phyloP scores from a whole-genome alignment of 345 rosid species.

The Clausena lansium region DNA sequence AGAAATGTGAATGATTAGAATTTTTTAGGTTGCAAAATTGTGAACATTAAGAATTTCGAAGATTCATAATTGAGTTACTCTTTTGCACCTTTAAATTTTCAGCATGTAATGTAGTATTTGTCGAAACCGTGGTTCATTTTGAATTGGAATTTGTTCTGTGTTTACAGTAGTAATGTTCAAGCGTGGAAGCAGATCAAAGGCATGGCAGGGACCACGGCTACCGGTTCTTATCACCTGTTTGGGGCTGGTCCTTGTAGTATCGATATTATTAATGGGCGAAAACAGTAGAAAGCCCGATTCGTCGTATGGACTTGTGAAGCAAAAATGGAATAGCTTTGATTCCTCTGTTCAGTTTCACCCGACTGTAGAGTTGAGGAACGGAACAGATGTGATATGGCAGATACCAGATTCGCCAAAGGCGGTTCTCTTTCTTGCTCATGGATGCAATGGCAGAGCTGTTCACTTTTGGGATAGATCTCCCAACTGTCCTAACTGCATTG shows the following conservation, averaged over 20 bases:
- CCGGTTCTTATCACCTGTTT: constrained; percentile 28
- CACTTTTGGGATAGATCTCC: constrained; percentile 86
- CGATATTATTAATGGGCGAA: constrained; percentile 26
- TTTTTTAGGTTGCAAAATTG: not conserved
- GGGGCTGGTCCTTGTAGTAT: constrained; percentile 31
- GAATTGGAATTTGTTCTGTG: not conserved
- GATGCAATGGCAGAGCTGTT: constrained; percentile 74
- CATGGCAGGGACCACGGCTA: constrained; percentile 34
- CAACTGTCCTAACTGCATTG: constrained; percentile 58
- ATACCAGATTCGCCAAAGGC: constrained; percentile 78
- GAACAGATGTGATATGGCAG: constrained; percentile 75
- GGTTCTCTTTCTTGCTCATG: constrained; percentile 83
- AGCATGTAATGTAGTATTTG: not conserved
- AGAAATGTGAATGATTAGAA: not conserved
- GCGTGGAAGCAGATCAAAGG: constrained; percentile 45
- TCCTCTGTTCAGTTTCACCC: constrained; percentile 40
- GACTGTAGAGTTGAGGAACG: constrained; percentile 56
- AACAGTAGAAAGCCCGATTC: constrained; percentile 25
- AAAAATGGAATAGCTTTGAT: constrained; percentile 38
- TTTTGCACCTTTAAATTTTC: not conserved
- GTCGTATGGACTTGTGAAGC: constrained; percentile 19
- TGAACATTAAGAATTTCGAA: not conserved
- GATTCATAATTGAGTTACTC: not conserved
- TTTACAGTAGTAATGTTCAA: constrained; percentile 52
- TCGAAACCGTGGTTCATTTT: not conserved